A percentile compares a stretch with the other conserved stretches of the same genome.
These are phyloP conservation scores for Mycena polygramma DNA, from an alignment of 768 basidiomycete genomes.

Conservation along the genomic window DNA sequence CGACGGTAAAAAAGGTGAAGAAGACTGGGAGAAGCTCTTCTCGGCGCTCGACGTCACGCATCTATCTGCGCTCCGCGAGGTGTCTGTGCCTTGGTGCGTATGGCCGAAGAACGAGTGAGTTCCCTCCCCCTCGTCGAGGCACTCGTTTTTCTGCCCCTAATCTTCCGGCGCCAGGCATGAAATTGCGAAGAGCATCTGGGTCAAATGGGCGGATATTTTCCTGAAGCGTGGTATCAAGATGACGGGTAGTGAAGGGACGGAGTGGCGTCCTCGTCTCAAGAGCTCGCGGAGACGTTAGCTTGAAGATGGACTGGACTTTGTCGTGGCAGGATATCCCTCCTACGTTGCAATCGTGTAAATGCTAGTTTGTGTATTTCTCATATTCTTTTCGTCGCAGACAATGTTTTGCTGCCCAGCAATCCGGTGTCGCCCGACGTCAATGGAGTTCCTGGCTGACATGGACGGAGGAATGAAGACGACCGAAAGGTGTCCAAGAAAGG, in stretches of 20 bases:
- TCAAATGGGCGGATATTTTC: constrained; percentile 10
- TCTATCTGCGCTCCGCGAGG: constrained; percentile 13
- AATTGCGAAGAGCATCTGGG: constrained; percentile 11
- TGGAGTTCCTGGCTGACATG: too few relatives aligned
- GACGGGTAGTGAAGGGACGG: not conserved
- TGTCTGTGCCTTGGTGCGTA: not conserved
- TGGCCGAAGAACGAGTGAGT: constrained; percentile 20
- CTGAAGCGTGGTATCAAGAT: constrained; percentile 9
- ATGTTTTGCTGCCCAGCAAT: too few relatives aligned
- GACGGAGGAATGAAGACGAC: too few relatives aligned
- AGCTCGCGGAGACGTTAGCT: not conserved
- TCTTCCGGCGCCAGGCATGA: not conserved
- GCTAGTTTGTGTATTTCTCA: too few relatives aligned
- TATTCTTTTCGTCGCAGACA: too few relatives aligned
- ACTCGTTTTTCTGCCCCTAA: not conserved
- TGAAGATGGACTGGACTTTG: too few relatives aligned
- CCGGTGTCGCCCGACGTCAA: too few relatives aligned
- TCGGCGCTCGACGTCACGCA: not conserved
- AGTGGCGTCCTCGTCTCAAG: constrained; percentile 17
- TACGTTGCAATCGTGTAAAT: too few relatives aligned
- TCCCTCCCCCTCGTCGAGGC: not conserved
- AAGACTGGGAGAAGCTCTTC: not conserved
- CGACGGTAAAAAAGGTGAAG: not conserved
- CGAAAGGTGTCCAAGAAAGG: not conserved
- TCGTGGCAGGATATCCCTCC: too few relatives aligned